Percentiles rank a stretch among this genome's conserved stretches.
Evolutionary conservation across 495 filamentous ascomycete species (phyloP).

Genomic region (Elaphomyces granulatus): DNA sequence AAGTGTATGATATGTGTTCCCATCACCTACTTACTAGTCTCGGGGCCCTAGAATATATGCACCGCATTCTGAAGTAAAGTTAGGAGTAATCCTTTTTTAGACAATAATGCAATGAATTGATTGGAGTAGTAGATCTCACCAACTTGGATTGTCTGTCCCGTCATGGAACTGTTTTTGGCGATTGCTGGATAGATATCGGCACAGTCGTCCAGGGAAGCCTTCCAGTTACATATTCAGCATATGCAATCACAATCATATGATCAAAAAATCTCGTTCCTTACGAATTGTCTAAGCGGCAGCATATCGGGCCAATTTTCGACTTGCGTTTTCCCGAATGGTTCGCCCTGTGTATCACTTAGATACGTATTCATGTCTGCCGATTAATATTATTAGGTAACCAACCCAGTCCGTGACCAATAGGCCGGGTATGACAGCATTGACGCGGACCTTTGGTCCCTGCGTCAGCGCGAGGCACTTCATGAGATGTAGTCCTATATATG

Average conservation of each 20-base stretch:
- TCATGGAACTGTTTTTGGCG: constrained; percentile 44
- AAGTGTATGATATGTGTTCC: too few species aligned
- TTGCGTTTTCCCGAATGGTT: too few species aligned
- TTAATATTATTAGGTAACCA: too few species aligned
- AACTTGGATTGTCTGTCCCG: constrained; percentile 38
- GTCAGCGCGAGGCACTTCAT: constrained; percentile 58
- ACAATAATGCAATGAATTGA: too few species aligned
- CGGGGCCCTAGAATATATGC: too few species aligned
- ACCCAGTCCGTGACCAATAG: constrained; percentile 64
- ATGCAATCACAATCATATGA: neutral
- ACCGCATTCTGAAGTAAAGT: too few species aligned
- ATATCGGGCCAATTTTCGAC: too few species aligned
- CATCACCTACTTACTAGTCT: too few species aligned
- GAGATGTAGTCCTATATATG: constrained; percentile 52
- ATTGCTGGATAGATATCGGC: constrained; percentile 37
- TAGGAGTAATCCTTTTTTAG: too few species aligned
- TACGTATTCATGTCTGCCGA: too few species aligned
- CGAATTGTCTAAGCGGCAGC: constrained; percentile 1
- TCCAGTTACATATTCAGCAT: neutral
- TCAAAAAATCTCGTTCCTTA: neutral
- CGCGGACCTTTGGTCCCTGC: constrained; percentile 48
- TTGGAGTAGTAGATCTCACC: too few species aligned
- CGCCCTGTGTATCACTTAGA: too few species aligned
- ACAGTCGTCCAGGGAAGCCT: constrained; percentile 41
- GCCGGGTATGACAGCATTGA: constrained; percentile 56